A percentile compares a stretch with the other conserved stretches of the same genome.
phyloP scores from a whole-genome alignment of 306 rosid genomes.

The Castanea sativa region DNA sequence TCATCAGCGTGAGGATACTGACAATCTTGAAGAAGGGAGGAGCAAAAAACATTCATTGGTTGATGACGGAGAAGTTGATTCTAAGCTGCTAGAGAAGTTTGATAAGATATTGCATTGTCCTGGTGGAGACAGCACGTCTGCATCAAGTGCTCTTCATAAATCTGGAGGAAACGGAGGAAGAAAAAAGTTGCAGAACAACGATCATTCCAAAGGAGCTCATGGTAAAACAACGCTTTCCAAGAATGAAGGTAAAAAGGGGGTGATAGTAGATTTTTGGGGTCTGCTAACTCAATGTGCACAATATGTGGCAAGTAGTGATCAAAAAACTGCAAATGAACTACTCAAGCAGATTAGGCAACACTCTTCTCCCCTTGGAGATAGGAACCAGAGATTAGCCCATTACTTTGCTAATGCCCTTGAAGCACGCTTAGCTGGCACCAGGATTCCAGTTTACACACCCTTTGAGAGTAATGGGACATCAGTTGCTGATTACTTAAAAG shows the following conservation, averaged over 20 bases:
- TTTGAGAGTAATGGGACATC: constrained; percentile 32
- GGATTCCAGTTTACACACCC: constrained; percentile 39
- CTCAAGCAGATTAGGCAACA: constrained; percentile 69
- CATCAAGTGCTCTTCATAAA: neutral
- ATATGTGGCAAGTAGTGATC: constrained; percentile 52
- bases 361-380: constrained; percentile 56
- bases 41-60: constrained; percentile 40
- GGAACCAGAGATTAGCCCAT: constrained; percentile 66
- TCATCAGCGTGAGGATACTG: constrained; percentile 11
- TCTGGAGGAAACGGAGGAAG: constrained; percentile 2
- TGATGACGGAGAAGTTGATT: constrained; percentile 21
- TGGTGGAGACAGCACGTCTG: neutral
- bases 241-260: constrained; percentile 42
- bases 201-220: constrained; percentile 21
- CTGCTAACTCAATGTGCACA: constrained; percentile 68
- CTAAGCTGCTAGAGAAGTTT: constrained; percentile 46
- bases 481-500: constrained; percentile 52
- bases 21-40: constrained; percentile 37
- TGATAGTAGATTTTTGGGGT: constrained; percentile 53
- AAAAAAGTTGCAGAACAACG: constrained; percentile 18
- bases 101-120: constrained; percentile 40
- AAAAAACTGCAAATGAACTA: constrained; percentile 55
- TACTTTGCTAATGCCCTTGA: constrained; percentile 63
- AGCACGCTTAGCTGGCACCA: constrained; percentile 62
- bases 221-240: constrained; percentile 36